These are phyloP conservation scores for Talaromyces ruber DNA, from an alignment of 495 filamentous ascomycete species.

Conservation along the genomic window DNA sequence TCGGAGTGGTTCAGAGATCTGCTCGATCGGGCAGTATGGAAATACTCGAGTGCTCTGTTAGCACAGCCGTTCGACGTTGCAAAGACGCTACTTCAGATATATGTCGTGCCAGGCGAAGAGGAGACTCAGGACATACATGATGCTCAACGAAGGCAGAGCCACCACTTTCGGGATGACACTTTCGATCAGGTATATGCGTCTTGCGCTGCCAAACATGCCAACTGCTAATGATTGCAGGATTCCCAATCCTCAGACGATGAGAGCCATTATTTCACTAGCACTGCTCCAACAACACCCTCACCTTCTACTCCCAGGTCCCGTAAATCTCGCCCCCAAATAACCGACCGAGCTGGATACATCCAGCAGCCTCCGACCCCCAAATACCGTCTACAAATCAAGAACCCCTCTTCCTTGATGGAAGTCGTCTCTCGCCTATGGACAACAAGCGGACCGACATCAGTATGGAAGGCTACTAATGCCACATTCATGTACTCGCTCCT, in stretches of 20 bases:
- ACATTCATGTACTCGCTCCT: constrained; percentile 82
- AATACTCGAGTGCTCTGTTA: constrained; percentile 74
- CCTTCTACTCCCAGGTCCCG: constrained; percentile 45
- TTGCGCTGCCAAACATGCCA: background rate
- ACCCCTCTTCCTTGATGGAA: constrained; percentile 65
- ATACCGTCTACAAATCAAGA: constrained; percentile 60
- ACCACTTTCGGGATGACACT: constrained; percentile 22
- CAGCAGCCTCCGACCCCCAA: constrained; percentile 30
- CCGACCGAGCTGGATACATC: constrained; percentile 44
- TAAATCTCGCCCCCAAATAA: constrained; percentile 32
- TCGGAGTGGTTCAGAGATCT: constrained; percentile 62
- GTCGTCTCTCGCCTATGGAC: constrained; percentile 78
- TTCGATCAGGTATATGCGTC: constrained; percentile 22
- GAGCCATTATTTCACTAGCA: constrained; percentile 76
- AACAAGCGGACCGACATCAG: constrained; percentile 82
- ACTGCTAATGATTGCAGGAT: constrained; percentile 15
- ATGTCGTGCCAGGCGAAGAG: constrained; percentile 36
- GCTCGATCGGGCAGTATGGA: constrained; percentile 73
- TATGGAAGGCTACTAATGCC: constrained; percentile 91
- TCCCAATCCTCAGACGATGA: constrained; percentile 64
- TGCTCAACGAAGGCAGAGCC: constrained; percentile 17
- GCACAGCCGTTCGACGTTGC: constrained; percentile 97
- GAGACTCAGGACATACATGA: constrained; percentile 21
- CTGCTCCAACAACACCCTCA: constrained; percentile 48
- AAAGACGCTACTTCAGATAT: constrained; percentile 84